These are phyloP conservation scores for Typha latifolia DNA, from an alignment of 176 grass and related monocot genomes.

Conservation along the genomic window DNA sequence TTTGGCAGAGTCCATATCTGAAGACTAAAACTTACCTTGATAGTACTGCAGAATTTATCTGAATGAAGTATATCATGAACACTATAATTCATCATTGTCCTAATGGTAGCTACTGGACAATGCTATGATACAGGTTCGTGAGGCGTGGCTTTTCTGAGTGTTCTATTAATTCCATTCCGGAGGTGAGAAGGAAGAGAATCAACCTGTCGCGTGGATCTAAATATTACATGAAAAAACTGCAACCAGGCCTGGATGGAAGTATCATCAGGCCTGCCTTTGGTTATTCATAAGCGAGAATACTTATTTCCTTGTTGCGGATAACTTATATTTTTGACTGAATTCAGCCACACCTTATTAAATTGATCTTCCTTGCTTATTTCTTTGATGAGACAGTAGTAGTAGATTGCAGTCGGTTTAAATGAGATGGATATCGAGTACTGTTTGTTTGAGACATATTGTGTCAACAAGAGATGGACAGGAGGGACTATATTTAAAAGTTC, in stretches of 20 bases:
- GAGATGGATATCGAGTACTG: neutral
- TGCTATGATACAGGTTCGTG: constrained; percentile 52
- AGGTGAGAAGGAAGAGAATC: constrained; percentile 55
- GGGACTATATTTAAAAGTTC: neutral
- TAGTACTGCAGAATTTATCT: neutral
- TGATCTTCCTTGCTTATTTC: neutral
- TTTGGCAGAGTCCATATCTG: too few species aligned
- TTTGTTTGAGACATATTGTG: neutral
- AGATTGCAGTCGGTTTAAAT: neutral
- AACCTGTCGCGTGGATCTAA: constrained; percentile 74
- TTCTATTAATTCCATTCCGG: constrained; percentile 57
- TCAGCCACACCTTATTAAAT: neutral
- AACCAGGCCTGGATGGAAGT: constrained; percentile 29
- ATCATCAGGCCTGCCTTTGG: constrained; percentile 24
- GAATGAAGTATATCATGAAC: neutral
- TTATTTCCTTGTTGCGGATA: neutral
- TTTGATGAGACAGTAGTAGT: neutral
- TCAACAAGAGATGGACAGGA: neutral
- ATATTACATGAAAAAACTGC: constrained; percentile 73
- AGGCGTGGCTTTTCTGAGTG: constrained; percentile 86
- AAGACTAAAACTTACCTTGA: neutral
- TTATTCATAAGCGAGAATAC: neutral
- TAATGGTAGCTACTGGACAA: neutral
- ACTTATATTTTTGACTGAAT: neutral
- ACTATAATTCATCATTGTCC: neutral